These are phyloP conservation scores for Acidomyces sp. DNA, from an alignment of 495 filamentous ascomycete species.

Conservation along the genomic window DNA sequence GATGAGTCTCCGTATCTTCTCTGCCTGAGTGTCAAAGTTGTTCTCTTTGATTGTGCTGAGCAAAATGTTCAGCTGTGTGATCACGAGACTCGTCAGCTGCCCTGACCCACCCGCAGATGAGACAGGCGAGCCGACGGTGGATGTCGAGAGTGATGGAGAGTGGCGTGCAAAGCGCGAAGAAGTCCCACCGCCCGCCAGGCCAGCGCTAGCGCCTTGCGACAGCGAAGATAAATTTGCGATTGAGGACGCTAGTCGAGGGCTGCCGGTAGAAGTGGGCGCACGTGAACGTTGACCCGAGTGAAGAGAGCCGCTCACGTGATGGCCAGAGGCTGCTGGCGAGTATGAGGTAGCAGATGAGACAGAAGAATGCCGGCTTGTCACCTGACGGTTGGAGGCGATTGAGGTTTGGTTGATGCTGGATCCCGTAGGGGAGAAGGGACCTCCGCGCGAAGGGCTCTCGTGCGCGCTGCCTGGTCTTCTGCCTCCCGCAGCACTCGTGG, in stretches of 20 bases:
- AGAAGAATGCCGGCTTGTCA: constrained; percentile 26
- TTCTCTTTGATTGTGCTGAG: constrained; percentile 86
- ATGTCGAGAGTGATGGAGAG: constrained; percentile 49
- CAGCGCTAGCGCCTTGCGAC: constrained; percentile 41
- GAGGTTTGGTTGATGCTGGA: constrained; percentile 45
- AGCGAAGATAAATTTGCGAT: constrained; percentile 39
- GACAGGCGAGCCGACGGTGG: constrained; percentile 49
- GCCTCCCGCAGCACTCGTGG: constrained; percentile 34
- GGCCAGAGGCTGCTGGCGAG: constrained; percentile 38
- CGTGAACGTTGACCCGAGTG: constrained; percentile 47
- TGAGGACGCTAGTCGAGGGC: constrained; percentile 49
- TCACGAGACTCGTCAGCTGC: constrained; percentile 65
- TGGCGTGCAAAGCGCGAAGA: constrained; percentile 46
- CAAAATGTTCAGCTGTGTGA: constrained; percentile 87
- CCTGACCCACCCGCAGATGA: constrained; percentile 34
- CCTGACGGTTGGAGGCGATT: constrained; percentile 35
- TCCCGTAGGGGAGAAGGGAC: constrained; percentile 33
- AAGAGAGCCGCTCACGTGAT: constrained; percentile 38
- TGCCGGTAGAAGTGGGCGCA: constrained; percentile 48
- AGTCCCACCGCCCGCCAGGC: constrained; percentile 44
- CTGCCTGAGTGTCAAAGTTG: constrained; percentile 84
- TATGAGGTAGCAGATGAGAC: constrained; percentile 38
- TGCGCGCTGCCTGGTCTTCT: constrained; percentile 34
- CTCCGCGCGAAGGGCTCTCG: constrained; percentile 36
- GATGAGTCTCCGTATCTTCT: constrained; percentile 82